Conservation (phyloP, 495 filamentous ascomycete genomes). For the Trichocladium uniseriatum region DNA sequence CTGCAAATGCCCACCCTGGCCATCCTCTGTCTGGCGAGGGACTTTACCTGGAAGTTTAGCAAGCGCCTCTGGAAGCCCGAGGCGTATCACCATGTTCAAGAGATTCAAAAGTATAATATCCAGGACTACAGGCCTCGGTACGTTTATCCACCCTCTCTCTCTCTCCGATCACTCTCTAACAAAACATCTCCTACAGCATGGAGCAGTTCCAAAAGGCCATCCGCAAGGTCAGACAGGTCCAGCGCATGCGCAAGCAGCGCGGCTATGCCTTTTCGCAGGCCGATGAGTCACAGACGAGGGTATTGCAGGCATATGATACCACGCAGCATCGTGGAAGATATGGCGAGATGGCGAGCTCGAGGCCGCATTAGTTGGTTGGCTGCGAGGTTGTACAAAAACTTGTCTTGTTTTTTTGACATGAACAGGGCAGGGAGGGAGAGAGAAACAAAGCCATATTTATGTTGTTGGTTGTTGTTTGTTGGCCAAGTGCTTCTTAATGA, state of each 20-base stretch:
- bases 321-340: constrained; percentile 84
- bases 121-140: constrained; percentile 94
- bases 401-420: not conserved
- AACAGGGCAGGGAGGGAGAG: too few relatives aligned
- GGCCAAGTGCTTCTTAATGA: too few relatives aligned
- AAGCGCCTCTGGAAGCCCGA: constrained; percentile 96
- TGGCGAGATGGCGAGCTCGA: constrained; percentile 86
- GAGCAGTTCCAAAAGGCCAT: constrained; percentile 99
- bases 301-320: constrained; percentile 95
- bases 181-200: constrained; percentile 52
- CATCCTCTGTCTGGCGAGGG: constrained; percentile 72
- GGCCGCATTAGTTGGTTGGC: constrained; percentile 18
- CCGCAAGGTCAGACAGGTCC: constrained; percentile 94
- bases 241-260: constrained; percentile 98
- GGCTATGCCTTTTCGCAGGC: constrained; percentile 98
- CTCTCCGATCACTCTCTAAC: not conserved
- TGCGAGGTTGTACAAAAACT: not conserved
- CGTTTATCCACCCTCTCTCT: constrained; percentile 1
- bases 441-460: too few relatives aligned
- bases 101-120: constrained; percentile 99
- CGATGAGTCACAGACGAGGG: constrained; percentile 86
- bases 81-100: constrained; percentile 96
- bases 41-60: constrained; percentile 76
- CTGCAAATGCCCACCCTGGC: constrained; percentile 75
- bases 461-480: too few relatives aligned